A percentile compares a stretch with the other conserved stretches of the same genome.
phyloP scores from a whole-genome alignment of 768 basidiomycete species.

The Leucocoprinus birnbaumii region DNA sequence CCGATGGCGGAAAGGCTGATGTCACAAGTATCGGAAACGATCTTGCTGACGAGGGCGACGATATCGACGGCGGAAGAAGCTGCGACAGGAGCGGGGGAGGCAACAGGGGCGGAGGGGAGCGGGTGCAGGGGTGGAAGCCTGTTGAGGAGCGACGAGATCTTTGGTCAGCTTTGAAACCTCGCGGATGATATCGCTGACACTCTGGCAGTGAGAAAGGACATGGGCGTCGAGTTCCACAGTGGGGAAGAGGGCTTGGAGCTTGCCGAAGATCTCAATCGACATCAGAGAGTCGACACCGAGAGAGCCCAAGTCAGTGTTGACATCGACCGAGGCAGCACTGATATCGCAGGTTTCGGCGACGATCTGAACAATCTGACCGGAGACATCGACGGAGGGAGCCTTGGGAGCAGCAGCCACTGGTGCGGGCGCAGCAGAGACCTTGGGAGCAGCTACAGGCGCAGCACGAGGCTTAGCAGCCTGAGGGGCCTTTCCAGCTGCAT shows the following conservation, averaged over 20 bases:
- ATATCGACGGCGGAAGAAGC: background rate
- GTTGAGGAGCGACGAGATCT: constrained; percentile 1
- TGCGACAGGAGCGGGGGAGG: background rate
- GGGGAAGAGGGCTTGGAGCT: constrained; percentile 34
- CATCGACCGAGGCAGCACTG: constrained; percentile 27
- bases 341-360: constrained; percentile 41
- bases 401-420: background rate
- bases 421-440: background rate
- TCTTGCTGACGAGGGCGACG: constrained; percentile 1
- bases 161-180: constrained; percentile 22
- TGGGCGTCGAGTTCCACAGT: constrained; percentile 24
- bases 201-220: constrained; percentile 31
- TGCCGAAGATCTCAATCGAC: constrained; percentile 51
- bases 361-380: constrained; percentile 28
- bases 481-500: constrained; percentile 23
- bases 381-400: constrained; percentile 17
- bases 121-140: background rate
- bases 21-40: constrained; percentile 4
- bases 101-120: background rate
- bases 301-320: constrained; percentile 41
- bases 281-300: constrained; percentile 67
- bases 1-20: constrained; percentile 1
- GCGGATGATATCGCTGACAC: constrained; percentile 31
- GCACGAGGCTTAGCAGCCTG: background rate
- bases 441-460: background rate